Evolutionary conservation across 192 early-diverging fungal species (phyloP).

Genomic region (Spizellomyces sp.): DNA sequence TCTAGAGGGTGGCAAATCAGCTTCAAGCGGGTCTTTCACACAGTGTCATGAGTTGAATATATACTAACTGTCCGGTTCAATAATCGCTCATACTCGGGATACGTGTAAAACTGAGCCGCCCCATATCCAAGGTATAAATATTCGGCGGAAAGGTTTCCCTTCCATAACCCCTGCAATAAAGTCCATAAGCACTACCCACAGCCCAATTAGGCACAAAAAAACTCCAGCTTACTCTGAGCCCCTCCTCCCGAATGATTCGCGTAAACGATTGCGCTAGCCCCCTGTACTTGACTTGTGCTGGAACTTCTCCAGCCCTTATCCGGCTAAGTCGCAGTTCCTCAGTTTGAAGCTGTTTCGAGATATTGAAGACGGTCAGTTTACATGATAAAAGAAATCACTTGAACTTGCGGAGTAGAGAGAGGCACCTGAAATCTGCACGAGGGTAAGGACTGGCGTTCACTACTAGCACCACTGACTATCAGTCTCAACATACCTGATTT

Average conservation of each 20-base stretch:
- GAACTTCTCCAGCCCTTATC: neutral
- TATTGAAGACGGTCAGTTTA: no score
- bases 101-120: constrained; percentile 81
- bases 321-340: neutral
- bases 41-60: neutral
- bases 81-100: constrained; percentile 56
- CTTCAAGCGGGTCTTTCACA: constrained; percentile 5
- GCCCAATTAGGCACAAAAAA: neutral
- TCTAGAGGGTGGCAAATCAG: neutral
- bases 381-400: no score
- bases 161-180: constrained; percentile 72
- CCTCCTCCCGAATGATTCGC: constrained; percentile 79
- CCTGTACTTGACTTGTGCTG: constrained; percentile 46
- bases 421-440: constrained; percentile 11
- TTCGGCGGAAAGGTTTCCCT: constrained; percentile 92
- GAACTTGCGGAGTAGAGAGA: no score
- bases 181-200: neutral
- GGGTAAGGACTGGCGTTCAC: neutral
- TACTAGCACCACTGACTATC: neutral
- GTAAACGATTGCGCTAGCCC: constrained; percentile 67
- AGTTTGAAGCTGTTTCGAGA: neutral
- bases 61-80: constrained; percentile 21
- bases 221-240: constrained; percentile 62
- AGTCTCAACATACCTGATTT: constrained; percentile 70
- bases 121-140: constrained; percentile 93